Evolutionary conservation across 306 rosid genomes (phyloP).

Genomic region (Mimosa pudica): DNA sequence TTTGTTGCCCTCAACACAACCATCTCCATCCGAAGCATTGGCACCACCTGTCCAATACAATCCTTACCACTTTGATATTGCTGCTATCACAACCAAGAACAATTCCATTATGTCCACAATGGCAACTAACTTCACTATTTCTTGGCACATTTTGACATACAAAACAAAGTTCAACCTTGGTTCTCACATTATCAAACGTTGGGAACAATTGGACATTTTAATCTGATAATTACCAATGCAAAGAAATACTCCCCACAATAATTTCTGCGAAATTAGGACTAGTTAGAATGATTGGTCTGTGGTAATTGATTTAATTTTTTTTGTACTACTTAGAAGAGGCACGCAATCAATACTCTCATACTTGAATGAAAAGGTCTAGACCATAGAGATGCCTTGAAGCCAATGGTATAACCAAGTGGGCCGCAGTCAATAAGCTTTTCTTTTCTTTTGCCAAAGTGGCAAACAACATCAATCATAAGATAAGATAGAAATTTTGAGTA

Average conservation of each 20-base stretch:
- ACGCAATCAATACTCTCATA: not conserved
- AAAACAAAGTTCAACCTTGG: too few species aligned
- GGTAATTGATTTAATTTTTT: too few species aligned
- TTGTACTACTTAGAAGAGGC: not conserved
- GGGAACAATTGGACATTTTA: too few species aligned
- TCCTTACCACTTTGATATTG: not conserved
- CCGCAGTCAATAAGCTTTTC: not conserved
- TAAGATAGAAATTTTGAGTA: not conserved
- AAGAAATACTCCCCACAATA: conserved; percentile 6
- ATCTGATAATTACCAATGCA: too few species aligned
- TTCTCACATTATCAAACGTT: too few species aligned
- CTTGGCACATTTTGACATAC: not conserved
- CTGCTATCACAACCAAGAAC: conserved; percentile 11
- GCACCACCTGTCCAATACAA: not conserved
- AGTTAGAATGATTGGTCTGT: not conserved
- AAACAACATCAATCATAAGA: not conserved
- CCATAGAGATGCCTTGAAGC: not conserved
- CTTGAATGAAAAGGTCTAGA: not conserved
- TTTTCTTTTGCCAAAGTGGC: too few species aligned
- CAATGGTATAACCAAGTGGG: not conserved
- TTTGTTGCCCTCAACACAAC: not conserved
- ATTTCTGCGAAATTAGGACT: not conserved
- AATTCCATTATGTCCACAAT: not conserved
- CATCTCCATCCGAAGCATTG: not conserved
- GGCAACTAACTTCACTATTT: not conserved